Conservation (phyloP, 176 grass and related monocot species). For the Pontederia crassipes region DNA sequence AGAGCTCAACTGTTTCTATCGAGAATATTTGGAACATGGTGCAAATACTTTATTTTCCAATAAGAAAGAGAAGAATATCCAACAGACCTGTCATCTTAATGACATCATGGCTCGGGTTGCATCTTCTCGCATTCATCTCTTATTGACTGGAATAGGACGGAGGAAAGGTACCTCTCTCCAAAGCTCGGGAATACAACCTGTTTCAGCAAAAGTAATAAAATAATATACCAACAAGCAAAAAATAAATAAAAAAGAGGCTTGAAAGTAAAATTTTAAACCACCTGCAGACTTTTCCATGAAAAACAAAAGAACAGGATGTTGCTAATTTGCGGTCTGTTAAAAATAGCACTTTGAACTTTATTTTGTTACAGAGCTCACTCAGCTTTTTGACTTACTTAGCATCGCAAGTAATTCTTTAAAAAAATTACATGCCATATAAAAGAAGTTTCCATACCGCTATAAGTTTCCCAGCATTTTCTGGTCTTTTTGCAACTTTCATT, state of each 20-base stretch:
- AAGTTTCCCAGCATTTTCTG: constrained; percentile 90
- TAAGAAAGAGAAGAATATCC: background rate
- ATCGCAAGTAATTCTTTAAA: background rate
- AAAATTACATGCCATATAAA: background rate
- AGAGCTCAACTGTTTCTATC: too few relatives aligned
- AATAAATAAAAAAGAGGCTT: background rate
- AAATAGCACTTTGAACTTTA: too few relatives aligned
- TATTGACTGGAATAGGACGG: constrained; percentile 73
- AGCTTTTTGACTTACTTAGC: background rate
- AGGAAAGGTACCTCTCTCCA: constrained; percentile 89
- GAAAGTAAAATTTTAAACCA: background rate
- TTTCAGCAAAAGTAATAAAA: constrained; percentile 3
- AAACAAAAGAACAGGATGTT: too few relatives aligned
- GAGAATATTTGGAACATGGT: background rate
- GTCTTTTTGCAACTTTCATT: constrained; percentile 64
- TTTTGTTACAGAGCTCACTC: too few relatives aligned
- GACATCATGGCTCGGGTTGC: constrained; percentile 69
- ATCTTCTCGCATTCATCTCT: constrained; percentile 79
- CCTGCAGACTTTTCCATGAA: too few relatives aligned
- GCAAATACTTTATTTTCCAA: background rate
- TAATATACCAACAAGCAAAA: background rate
- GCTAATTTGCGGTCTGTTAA: too few relatives aligned
- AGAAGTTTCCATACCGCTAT: constrained; percentile 38
- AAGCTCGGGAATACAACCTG: constrained; percentile 93
- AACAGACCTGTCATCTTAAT: background rate